Base-by-base conservation (phyloP, 208 protist genomes). In the Herpetomonas tarakana region DNA sequence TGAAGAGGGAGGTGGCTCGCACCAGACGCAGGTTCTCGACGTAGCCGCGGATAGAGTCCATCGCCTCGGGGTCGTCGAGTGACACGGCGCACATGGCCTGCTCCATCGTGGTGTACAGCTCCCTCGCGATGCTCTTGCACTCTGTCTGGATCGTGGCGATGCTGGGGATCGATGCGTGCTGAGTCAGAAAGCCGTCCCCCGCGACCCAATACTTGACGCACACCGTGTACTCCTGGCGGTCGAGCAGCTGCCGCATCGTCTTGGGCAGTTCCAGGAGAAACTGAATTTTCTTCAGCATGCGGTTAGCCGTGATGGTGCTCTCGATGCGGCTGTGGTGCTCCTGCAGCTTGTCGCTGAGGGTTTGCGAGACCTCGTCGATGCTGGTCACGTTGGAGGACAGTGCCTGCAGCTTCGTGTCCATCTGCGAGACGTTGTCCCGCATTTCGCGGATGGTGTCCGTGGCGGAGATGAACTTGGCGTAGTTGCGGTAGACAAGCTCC, bases 401-500 rank as follows among this genome's bases (percentile, higher is more conserved):
- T 2, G 79, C 76, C 35, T 86, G 74, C 52, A 96, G 65, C 63
- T 91, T 91, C 4, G 77, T 60, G 55, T 94, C 92, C 92, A 97
- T 95, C 74, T 91, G 81, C 2, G 74, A 84, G n/a, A 97, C 77
- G 66, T 89, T 91, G 56, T 83, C 73, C 30, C 83, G 77, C 90
- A 98, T 95, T 51, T 95, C 86, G 31, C 89, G 87, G 55, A 99
- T 99, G n/a, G 97, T 98, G 63, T 98, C 97, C 2, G 93, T 98
- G 9, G 97, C 96, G 39, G 86, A 96, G 65, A 99, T 98, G 71
- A 99, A 99, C 63, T 98, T 98, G 59, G 97, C 96, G 76, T 99
- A 99, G 81, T 99, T 99, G 28, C 98, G 94, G 81, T 99, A 99
- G 3, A 99, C 98, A n/a, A 99, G 71, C 58, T 97, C 98, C 72